Evolutionary conservation across 2,329 filamentous ascomycete species (phyloP).

Genomic region (Plectosphaerella sp.): DNA sequence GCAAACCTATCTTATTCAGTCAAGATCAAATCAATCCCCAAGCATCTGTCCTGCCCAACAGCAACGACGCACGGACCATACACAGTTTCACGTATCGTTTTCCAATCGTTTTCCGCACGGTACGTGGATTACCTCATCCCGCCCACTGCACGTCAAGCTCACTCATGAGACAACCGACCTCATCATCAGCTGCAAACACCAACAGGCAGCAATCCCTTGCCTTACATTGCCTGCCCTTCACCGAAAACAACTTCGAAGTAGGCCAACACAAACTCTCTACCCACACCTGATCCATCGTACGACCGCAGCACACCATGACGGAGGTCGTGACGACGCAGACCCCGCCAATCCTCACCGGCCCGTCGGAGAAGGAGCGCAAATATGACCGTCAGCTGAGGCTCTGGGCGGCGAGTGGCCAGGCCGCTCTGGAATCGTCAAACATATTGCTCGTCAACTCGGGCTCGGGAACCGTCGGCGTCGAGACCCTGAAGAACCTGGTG

Average conservation of each 20-base stretch:
- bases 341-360: constrained; percentile 44
- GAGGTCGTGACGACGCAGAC: constrained; percentile 40
- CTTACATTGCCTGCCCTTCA: background rate
- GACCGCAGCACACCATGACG: constrained; percentile 27
- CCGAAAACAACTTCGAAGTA: background rate
- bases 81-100: too few relatives aligned
- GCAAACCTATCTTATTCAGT: too few relatives aligned
- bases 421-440: constrained; percentile 83
- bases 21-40: too few relatives aligned
- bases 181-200: background rate
- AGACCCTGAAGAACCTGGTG: constrained; percentile 95
- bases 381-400: constrained; percentile 94
- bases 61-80: too few relatives aligned
- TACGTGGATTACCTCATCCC: too few relatives aligned
- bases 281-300: background rate
- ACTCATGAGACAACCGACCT: too few relatives aligned
- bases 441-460: constrained; percentile 88
- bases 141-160: too few relatives aligned
- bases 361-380: constrained; percentile 64
- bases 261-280: background rate
- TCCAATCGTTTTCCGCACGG: too few relatives aligned
- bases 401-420: constrained; percentile 90
- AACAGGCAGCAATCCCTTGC: background rate
- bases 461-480: constrained; percentile 80
- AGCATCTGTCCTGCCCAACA: too few relatives aligned